Base-by-base conservation (phyloP, 768 basidiomycete genomes). In the Paxillus rubicundulus region DNA sequence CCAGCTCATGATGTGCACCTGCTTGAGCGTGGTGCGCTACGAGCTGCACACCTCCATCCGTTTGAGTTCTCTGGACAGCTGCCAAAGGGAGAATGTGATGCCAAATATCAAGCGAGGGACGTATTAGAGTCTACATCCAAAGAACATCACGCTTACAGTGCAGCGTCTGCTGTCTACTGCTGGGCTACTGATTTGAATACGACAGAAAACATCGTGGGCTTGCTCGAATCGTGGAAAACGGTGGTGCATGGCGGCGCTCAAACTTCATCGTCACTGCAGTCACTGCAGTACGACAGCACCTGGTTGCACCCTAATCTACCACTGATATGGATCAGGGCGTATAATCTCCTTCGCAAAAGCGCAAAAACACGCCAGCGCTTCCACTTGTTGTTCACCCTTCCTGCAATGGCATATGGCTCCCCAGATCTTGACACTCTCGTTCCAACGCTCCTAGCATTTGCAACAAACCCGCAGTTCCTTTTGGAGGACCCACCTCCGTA, bases 391-490 rank as follows among this genome's bases (percentile, higher is more conserved):
- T 75, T 75, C 43, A 60, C 65, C 4, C 56, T 74, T 5, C 57
- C 70, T 4, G 61, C 70, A 2, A 63, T 73, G 61, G 62, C 57
- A 12, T 74, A 71, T 54, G 43, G 46, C 3, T 66, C 63, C 1
- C 37, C 60, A 2, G 9, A 52, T 0, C 33, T 40, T 4, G 17
- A 30, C 2, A 49, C 52, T 5, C 59, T 70, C 33, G 55, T 72
- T 16, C 60, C 66, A 0, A 61, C 62, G 1, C 47, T 76, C 2
- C 42, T 77, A 12, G 66, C 76, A 1, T 70, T 74, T 48, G 60
- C 56, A 1, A 44, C 59, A 4, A 43, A 57, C 10, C 17, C 58
- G 5, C 41, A 40, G 2, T 53, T 64, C 45, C 5, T 34, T 20
- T 14, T 2, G 2, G 54, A 53, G 20, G 10, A 51, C 18, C 67